These are phyloP conservation scores for Volvox africanus DNA, from an alignment of 139 green algal genomes.

Conservation along the genomic window DNA sequence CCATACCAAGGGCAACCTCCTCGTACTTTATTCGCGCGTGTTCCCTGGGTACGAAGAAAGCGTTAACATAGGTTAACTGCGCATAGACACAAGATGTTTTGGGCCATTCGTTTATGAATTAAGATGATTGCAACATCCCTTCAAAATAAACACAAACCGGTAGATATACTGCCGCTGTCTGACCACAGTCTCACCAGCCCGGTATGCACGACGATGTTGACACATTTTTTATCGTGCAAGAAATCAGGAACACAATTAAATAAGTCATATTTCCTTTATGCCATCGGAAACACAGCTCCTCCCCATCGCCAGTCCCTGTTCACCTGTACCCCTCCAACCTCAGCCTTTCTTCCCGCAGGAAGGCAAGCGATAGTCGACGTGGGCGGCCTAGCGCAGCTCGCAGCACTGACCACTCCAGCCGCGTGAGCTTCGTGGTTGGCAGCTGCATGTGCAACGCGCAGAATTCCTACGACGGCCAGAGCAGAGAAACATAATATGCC, in stretches of 20 bases:
- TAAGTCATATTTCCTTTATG: no score
- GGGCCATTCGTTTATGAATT: no score
- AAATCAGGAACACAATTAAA: no score
- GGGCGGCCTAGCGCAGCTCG: conserved; percentile 69
- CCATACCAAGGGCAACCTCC: conserved; percentile 44
- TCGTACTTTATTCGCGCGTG: conserved; percentile 54
- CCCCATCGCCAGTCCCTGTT: not conserved
- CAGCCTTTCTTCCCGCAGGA: conserved; percentile 78
- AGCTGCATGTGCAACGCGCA: conserved; percentile 42
- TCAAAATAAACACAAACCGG: no score
- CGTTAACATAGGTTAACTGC: no score
- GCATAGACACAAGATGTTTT: not conserved
- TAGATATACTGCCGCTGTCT: no score
- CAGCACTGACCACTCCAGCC: conserved; percentile 73
- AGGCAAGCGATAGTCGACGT: conserved; percentile 77
- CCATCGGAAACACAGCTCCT: no score
- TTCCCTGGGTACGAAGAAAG: conserved; percentile 40
- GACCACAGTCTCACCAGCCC: no score
- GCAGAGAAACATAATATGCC: no score
- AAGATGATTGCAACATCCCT: no score
- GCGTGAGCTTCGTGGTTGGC: conserved; percentile 54
- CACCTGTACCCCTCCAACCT: conserved; percentile 75
- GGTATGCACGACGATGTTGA: no score
- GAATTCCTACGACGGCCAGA: conserved; percentile 27
- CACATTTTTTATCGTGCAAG: no score